Evolutionary conservation across 306 rosid species (phyloP), one percentile per base, ranked within the genome.

Genomic region (Quillaja saponaria): DNA sequence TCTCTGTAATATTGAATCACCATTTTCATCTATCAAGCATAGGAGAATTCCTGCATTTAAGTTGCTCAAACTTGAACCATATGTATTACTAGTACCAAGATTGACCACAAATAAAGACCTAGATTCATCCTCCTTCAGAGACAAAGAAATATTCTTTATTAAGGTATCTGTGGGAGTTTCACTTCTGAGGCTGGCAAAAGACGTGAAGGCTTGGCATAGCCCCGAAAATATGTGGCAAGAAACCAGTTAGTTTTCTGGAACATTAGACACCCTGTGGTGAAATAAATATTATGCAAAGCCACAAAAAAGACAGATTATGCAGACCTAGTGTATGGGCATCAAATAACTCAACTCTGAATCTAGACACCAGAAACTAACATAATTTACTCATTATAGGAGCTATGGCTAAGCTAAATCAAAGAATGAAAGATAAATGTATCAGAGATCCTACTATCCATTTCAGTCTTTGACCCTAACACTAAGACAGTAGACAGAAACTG

Each of bases 1-100:
- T 61, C 99, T 84, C 73, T 80, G 87, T 72, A 88, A 75, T 82
- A 86, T 76, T 52, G 94, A 86, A 55, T 81, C 69, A 15, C 96
- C 90, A 47, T 78, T 67, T 80, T 81, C 76, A 18, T 85, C 92
- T 61, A 84, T 84, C 78, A 92, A 46, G 67, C 99, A 89, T 9
- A 92, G 49, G 69, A 86, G 90, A 72, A 92, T 63, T 71, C 96
- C 95, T 45, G 91, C 84, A 80, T 67, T 84, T 59, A 58, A 21
- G 77, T 84, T 69, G 42, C 75, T 86, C 47, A 92, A 69, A 74
- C 78, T 49, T 31, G 95, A 92, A 40, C 84, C 92, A 72, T 78
- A 86, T 57, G 60, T 40, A 64, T 72, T 80, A 72, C 95, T 86
- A 42, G 98, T 92, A 59, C 76, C 78, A 52, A 92, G 60, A 69